Evolutionary conservation across 768 basidiomycete species (phyloP).

Genomic region (Tylopilus cervinicoccineus): DNA sequence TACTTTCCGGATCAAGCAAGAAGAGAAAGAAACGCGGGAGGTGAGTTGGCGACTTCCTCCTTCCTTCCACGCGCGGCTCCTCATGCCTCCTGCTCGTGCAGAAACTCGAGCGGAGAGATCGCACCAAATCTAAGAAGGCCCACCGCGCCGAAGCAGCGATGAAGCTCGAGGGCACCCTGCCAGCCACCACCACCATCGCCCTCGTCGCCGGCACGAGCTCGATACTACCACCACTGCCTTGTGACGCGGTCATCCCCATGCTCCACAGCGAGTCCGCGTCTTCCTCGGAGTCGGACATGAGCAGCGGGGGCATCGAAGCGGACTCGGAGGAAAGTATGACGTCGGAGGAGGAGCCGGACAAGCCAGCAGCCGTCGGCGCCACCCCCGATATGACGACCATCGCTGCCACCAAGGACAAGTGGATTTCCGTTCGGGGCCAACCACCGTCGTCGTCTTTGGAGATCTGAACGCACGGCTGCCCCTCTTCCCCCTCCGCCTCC

Average conservation of each 20-base stretch:
- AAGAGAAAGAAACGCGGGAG: constrained; percentile 46
- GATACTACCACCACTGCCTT: no score
- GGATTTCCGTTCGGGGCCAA: constrained; percentile 70
- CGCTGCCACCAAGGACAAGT: constrained; percentile 64
- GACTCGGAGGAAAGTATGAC: constrained; percentile 76
- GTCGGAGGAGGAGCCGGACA: constrained; percentile 63
- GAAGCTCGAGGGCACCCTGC: constrained; percentile 20
- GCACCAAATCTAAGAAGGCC: constrained; percentile 52
- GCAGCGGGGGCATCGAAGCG: constrained; percentile 59
- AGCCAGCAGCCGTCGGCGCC: constrained; percentile 27
- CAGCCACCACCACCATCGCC: constrained; percentile 9
- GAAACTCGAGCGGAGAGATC: constrained; percentile 56
- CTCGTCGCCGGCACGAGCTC: no score
- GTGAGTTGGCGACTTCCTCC: constrained; percentile 21
- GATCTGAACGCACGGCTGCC: constrained; percentile 6
- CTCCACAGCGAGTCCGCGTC: constrained; percentile 35
- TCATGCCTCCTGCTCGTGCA: constrained; percentile 16
- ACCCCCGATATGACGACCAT: neutral
- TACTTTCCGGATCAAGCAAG: constrained; percentile 31
- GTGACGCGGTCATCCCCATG: constrained; percentile 21
- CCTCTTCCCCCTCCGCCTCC: no score
- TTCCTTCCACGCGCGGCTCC: no score
- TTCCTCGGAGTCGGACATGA: constrained; percentile 57
- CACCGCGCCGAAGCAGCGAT: constrained; percentile 32
- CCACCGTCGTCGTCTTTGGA: constrained; percentile 14